Percentiles rank a stretch among this genome's conserved stretches.
These are phyloP conservation scores for Fraxinus ornus DNA, from an alignment of 305 asterid species.

Conservation along the genomic window DNA sequence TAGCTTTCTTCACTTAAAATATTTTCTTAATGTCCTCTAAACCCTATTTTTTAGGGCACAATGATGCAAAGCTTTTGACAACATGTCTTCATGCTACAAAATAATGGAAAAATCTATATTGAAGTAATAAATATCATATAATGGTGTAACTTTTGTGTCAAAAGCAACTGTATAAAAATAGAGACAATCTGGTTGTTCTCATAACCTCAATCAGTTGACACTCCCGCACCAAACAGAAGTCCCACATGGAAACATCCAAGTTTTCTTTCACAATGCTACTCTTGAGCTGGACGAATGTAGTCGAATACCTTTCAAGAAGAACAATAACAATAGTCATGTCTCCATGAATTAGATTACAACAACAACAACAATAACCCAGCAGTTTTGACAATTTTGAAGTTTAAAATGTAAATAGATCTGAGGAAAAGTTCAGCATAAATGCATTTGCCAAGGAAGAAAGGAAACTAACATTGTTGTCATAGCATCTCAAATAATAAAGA, in stretches of 20 bases:
- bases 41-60: background rate
- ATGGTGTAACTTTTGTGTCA: background rate
- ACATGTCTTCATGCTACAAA: background rate
- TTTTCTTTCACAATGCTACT: background rate
- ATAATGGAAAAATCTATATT: background rate
- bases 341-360: background rate
- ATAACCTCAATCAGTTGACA: background rate
- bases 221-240: background rate
- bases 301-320: background rate
- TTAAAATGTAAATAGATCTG: background rate
- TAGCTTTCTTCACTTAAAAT: background rate
- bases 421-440: background rate
- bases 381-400: background rate
- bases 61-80: background rate
- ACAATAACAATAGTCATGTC: background rate
- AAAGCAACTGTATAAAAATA: background rate
- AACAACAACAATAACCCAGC: background rate
- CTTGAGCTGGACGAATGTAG: background rate
- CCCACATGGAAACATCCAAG: background rate
- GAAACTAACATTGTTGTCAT: background rate
- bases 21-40: background rate
- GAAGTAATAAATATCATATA: background rate
- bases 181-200: background rate
- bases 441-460: background rate
- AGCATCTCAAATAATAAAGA: background rate